Evolutionary conservation across 75 land plant species (phyloP), one percentile per base, ranked within the genome.

Genomic region (Cryptomeria japonica): DNA sequence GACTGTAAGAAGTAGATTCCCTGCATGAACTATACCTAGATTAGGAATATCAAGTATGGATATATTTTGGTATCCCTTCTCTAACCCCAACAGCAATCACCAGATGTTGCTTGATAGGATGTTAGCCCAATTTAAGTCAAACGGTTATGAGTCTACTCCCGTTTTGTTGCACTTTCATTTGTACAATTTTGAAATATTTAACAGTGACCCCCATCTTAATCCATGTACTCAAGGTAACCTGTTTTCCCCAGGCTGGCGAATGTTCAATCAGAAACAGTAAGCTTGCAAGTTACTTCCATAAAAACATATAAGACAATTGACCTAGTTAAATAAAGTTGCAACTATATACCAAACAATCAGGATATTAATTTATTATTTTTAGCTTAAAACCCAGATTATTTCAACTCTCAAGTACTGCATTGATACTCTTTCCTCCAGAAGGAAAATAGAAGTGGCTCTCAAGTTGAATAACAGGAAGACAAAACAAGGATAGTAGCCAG

Each of bases 221-320:
- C 51, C 1, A 49, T 49, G 51, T 31, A 32, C 76, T 32, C n/a
- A 72, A 72, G 12, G 34, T n/a, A 32, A 72, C n/a, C 32, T 72
- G 34, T 32, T 72, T 72, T 72, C 76, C n/a, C 78, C 78, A 75
- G 78, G 32, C 12, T 75, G 78, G 78, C 78, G 13, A 75, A 75
- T 32, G 37, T 32, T 32, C 77, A 75, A 75, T 75, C 15, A 32
- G 36, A 32, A 36, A 75, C 36, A 12, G 37, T 34, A 75, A 75
- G 36, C 78, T 16, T 16, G 16, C 16, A 34, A 14, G 78, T 75
- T 75, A 75, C 38, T 36, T 34, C 37, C 78, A 75, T 75, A 75
- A 15, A 75, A 75, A 15, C 38, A 15, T 75, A 34, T 75, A 36
- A 36, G 37, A 32, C 36, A 32, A 49, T 49, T 49, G 51, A 49